phyloP scores from a whole-genome alignment of 2,329 filamentous ascomycete genomes.

The Aspergillus sergii region DNA sequence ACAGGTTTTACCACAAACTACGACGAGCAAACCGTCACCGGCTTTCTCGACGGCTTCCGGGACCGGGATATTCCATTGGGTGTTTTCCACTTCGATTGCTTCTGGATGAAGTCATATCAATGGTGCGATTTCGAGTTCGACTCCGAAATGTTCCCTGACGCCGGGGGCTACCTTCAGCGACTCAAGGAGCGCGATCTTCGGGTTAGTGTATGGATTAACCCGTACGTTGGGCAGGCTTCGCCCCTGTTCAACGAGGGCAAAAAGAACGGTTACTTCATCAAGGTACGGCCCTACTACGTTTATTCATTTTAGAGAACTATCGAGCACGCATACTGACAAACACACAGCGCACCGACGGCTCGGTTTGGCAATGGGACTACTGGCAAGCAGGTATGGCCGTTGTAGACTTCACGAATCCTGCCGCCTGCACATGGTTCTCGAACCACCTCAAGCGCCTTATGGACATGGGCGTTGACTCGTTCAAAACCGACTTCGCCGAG shows the following conservation, averaged over 20 bases:
- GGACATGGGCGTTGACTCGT: constrained; percentile 68
- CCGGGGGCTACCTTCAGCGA: constrained; percentile 63
- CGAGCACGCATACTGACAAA: not conserved
- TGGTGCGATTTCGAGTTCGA: constrained; percentile 78
- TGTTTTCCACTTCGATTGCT: constrained; percentile 77
- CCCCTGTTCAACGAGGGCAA: constrained; percentile 64
- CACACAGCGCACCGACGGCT: constrained; percentile 61
- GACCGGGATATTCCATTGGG: constrained; percentile 66
- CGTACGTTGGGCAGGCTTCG: constrained; percentile 71
- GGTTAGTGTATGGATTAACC: constrained; percentile 76
- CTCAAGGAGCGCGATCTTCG: constrained; percentile 67
- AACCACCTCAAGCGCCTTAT: constrained; percentile 65
- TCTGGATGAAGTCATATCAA: constrained; percentile 75
- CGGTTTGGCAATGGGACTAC: constrained; percentile 74
- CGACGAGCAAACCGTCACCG: constrained; percentile 67
- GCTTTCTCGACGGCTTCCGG: constrained; percentile 70
- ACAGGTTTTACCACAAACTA: constrained; percentile 71
- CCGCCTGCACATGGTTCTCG: constrained; percentile 66
- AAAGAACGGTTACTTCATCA: constrained; percentile 69
- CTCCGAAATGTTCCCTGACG: constrained; percentile 68
- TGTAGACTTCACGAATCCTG: constrained; percentile 74
- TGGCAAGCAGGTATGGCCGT: constrained; percentile 79
- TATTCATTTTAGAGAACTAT: not conserved
- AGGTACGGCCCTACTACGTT: constrained; percentile 33
- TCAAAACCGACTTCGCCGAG: constrained; percentile 79